Base-by-base conservation (phyloP, 2,329 filamentous ascomycete species). In the Penicillium sp. region DNA sequence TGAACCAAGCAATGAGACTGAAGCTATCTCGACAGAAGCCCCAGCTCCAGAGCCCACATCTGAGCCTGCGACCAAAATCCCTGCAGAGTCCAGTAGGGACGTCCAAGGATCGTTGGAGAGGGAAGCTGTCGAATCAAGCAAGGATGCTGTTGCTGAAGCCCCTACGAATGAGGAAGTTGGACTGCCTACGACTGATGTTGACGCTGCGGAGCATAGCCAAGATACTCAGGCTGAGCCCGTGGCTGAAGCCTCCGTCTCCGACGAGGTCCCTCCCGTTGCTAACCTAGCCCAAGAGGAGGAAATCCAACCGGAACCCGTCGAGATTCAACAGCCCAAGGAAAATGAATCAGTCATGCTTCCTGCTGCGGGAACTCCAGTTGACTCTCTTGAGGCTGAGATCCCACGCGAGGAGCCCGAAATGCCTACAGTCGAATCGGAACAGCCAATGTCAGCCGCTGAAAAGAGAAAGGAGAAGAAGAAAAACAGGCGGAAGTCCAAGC, bases 391-490 rank as follows among this genome's bases (percentile, higher is more conserved):
- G 14, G 10, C 35, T 13, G 54, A 61, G 6, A 21, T 29, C 8
- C 26, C 52, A 6, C 29, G 46, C 4, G 46, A 61, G 3, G 51
- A 55, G 13, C 19, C 49, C 5, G 57, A 57, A 21, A 10, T 9
- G 9, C 33, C 33, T 19, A n/a, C 43, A 24, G 24, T 22, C 9
- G 53, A 56, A 19, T 16, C 50, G 0, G 62, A 62, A 26, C 49
- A 56, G 9, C 53, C 53, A 3, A 56, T 63, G 58, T 63, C 64
- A 37, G 62, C 63, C 13, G 63, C 64, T 5, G 58, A 66, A 39
- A 73, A 70, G 60, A 75, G 72, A 56, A 79, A 76, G 61, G 68
- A 69, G 10, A 79, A 79, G 68, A 80, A 79, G 58, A 69, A 68
- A 31, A 71, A 68, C 60, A 71, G 71, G 27, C 57, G 50, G 7